A percentile compares a stretch with the other conserved stretches of the same genome.
Conservation (phyloP, 176 grass and related monocot species). For the Secale cereale region DNA sequence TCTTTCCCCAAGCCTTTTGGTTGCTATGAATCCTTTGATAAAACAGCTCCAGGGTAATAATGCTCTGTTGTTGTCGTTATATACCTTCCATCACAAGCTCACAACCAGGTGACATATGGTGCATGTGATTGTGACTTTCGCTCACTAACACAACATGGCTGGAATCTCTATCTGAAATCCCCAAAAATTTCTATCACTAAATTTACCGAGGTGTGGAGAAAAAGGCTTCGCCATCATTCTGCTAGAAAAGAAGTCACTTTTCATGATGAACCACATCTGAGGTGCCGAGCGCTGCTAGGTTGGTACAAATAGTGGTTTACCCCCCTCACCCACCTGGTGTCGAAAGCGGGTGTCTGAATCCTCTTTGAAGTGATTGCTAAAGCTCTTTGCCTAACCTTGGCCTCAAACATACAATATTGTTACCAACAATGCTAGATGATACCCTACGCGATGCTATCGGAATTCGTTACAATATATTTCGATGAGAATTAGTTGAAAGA, state of each 20-base stretch:
- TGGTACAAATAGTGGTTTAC: background rate
- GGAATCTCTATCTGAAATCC: background rate
- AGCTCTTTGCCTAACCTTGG: background rate
- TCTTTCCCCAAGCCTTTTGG: background rate
- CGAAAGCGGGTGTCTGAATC: background rate
- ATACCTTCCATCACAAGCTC: background rate
- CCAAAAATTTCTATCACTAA: background rate
- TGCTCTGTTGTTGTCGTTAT: background rate
- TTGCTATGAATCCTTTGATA: background rate
- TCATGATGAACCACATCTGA: background rate
- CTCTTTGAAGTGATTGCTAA: background rate
- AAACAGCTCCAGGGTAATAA: background rate
- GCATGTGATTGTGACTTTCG: slow-evolving; percentile 1
- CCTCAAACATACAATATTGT: background rate
- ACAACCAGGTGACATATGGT: slow-evolving; percentile 11
- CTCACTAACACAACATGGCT: background rate
- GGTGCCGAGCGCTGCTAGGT: background rate
- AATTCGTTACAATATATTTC: background rate
- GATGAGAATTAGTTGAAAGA: background rate
- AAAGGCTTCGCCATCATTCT: background rate
- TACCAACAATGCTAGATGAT: background rate
- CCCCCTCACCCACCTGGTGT: background rate
- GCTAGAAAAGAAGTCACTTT: background rate
- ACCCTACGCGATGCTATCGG: background rate
- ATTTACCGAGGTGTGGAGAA: background rate